Percentiles rank a stretch among this genome's conserved stretches.
phyloP scores from a whole-genome alignment of 2,329 filamentous ascomycete species.

The Pseudogymnoascus sp. region DNA sequence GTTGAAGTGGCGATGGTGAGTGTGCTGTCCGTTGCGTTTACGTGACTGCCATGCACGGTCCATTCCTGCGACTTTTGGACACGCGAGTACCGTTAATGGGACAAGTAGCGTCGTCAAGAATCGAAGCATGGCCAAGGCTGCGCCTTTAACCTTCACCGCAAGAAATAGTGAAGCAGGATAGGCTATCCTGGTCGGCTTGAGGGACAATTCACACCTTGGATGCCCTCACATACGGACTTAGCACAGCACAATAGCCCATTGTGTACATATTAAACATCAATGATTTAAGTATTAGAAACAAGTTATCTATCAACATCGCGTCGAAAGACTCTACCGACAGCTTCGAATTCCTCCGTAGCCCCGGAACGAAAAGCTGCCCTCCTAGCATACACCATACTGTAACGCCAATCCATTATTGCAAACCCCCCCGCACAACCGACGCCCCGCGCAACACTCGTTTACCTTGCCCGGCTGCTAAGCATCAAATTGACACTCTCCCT shows the following conservation, averaged over 20 bases:
- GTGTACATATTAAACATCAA: not conserved
- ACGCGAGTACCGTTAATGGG: too few relatives aligned
- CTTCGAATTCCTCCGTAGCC: not conserved
- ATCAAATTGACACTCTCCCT: constrained; percentile 58
- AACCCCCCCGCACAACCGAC: not conserved
- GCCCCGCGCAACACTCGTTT: not conserved
- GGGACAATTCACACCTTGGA: too few relatives aligned
- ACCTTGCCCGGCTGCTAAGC: constrained; percentile 30
- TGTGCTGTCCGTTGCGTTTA: not conserved
- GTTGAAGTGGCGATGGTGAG: not conserved
- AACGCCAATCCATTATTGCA: constrained; percentile 3
- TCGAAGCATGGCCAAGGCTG: not conserved
- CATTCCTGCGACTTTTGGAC: not conserved
- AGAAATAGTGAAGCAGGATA: not conserved
- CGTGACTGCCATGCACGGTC: not conserved
- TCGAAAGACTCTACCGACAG: not conserved
- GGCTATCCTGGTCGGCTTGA: not conserved
- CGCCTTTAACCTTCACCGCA: not conserved
- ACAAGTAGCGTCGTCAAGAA: not conserved
- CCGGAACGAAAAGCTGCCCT: not conserved
- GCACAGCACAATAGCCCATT: not conserved
- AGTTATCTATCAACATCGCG: not conserved
- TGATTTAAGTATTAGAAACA: constrained; percentile 1
- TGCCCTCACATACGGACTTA: not conserved
- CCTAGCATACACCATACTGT: not conserved